Percentiles rank a stretch among this genome's conserved stretches.
phyloP scores from a whole-genome alignment of 2,329 filamentous ascomycete genomes.

The Trichoderma atroviride region DNA sequence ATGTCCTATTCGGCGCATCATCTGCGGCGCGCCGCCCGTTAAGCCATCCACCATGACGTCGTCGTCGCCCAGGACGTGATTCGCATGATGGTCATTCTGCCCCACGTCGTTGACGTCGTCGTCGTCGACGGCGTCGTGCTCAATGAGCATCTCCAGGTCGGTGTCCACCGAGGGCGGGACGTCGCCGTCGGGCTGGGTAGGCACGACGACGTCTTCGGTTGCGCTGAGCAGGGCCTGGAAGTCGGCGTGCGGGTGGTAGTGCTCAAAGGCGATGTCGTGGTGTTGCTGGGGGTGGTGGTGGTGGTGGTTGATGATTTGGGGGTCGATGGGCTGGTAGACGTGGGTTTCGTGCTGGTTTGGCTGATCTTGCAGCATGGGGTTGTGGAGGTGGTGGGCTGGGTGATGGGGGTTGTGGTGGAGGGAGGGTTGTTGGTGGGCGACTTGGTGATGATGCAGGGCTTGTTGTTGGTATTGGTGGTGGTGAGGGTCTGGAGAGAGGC shows the following conservation, averaged over 20 bases:
- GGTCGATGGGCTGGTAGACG: constrained; percentile 60
- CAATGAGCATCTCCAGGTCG: constrained; percentile 57
- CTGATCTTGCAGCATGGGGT: constrained; percentile 40
- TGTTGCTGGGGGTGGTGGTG: constrained; percentile 19
- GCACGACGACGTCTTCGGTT: constrained; percentile 42
- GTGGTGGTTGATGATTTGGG: constrained; percentile 33
- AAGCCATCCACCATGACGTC: constrained; percentile 24
- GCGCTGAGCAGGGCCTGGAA: constrained; percentile 59
- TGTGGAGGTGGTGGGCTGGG: constrained; percentile 36
- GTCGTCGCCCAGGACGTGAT: constrained; percentile 28
- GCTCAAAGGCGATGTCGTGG: constrained; percentile 44
- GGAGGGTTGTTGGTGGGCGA: constrained; percentile 51
- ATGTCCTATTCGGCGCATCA: constrained; percentile 28
- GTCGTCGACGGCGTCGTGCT: constrained; percentile 49
- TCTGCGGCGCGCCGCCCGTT: constrained; percentile 4
- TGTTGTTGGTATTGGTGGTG: constrained; percentile 38
- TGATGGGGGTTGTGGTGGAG: constrained; percentile 40
- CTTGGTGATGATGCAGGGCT: constrained; percentile 34
- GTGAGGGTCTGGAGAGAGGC: constrained; percentile 3
- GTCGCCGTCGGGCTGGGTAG: constrained; percentile 33
- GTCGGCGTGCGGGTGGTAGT: constrained; percentile 49
- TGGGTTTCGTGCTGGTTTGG: constrained; percentile 36
- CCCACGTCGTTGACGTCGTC: constrained; percentile 37
- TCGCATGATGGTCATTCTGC: neutral
- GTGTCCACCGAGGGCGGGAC: constrained; percentile 50